These are phyloP conservation scores for Euphrasia arctica DNA, from an alignment of 305 asterid species.

Conservation along the genomic window DNA sequence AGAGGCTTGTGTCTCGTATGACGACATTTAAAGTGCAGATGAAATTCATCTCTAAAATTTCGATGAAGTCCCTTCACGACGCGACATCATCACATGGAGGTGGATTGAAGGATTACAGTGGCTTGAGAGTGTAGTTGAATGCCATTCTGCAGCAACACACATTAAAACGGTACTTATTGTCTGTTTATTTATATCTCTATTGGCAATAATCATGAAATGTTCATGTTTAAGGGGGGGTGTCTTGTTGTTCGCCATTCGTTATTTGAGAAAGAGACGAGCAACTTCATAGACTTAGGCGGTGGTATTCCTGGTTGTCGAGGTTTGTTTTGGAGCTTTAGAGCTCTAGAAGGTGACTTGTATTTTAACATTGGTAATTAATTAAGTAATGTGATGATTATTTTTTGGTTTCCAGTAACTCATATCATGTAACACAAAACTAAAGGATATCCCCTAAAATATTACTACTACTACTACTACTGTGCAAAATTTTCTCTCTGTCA, in stretches of 20 bases:
- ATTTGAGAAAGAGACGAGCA: slow-evolving; percentile 37
- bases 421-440: no score
- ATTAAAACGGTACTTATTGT: slow-evolving; percentile 35
- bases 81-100: neutral
- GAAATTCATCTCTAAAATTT: slow-evolving; percentile 38
- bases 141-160: slow-evolving; percentile 51
- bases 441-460: no score
- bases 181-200: neutral
- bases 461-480: no score
- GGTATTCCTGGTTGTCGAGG: slow-evolving; percentile 63
- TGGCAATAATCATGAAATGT: neutral
- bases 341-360: slow-evolving; percentile 54
- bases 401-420: neutral
- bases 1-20: slow-evolving; percentile 31
- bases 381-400: neutral
- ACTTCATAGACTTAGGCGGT: slow-evolving; percentile 50
- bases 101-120: slow-evolving; percentile 33
- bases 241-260: slow-evolving; percentile 49
- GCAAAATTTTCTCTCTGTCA: no score
- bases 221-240: slow-evolving; percentile 41
- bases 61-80: slow-evolving; percentile 42
- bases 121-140: slow-evolving; percentile 45
- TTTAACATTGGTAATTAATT: slow-evolving; percentile 43
- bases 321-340: slow-evolving; percentile 49
- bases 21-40: slow-evolving; percentile 40